Percentiles rank a stretch among this genome's conserved stretches.
Conservation (phyloP, 2,329 filamentous ascomycete genomes). For the Sporothrix variecibatus region DNA sequence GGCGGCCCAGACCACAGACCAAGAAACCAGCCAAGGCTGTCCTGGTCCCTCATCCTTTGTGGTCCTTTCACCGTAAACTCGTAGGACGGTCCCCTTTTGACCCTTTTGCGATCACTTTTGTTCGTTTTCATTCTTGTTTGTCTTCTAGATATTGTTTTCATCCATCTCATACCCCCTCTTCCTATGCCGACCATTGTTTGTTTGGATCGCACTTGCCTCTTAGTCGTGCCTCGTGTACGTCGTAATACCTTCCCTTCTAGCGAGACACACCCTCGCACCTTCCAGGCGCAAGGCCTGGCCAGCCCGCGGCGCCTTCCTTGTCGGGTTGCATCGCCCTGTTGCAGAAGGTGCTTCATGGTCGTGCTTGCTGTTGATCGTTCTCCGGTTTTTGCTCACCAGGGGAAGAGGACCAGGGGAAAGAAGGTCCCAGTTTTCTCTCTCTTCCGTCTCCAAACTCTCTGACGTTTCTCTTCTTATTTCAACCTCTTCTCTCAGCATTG, state of each 20-base stretch:
- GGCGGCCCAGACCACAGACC: not conserved
- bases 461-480: not conserved
- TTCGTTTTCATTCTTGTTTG: not conserved
- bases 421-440: constrained; percentile 6
- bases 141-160: not conserved
- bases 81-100: not conserved
- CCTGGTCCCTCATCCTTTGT: not conserved
- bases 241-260: not conserved
- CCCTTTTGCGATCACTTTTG: not conserved
- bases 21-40: constrained; percentile 17
- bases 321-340: constrained; percentile 15
- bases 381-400: constrained; percentile 18
- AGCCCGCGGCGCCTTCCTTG: constrained; percentile 12
- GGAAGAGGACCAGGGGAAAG: not conserved
- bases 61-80: not conserved
- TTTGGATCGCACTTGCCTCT: not conserved
- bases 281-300: not conserved
- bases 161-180: not conserved
- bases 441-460: not conserved
- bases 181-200: not conserved
- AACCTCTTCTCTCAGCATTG: not conserved
- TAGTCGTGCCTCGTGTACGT: too few species aligned
- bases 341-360: constrained; percentile 1
- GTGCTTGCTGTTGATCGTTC: constrained; percentile 16
- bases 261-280: not conserved